Evolutionary conservation across 371 early-diverging fungal species (phyloP).

Genomic region (Mortierella sp.): DNA sequence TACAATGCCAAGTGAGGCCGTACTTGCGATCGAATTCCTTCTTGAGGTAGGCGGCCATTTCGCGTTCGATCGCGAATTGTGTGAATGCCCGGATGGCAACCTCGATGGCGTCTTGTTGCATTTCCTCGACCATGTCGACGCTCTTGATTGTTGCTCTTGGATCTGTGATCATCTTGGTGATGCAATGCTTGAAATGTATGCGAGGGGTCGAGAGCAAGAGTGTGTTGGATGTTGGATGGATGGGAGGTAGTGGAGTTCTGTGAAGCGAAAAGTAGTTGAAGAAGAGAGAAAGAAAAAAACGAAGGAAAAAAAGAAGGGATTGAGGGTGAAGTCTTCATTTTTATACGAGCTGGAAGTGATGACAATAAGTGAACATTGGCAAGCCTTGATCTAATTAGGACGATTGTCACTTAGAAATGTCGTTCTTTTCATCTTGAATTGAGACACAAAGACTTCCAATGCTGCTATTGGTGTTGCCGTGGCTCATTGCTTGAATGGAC

Average conservation of each 20-base stretch:
- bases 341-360: not conserved
- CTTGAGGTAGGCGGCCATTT: slow-evolving; percentile 81
- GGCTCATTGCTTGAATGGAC: not conserved
- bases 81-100: slow-evolving; percentile 93
- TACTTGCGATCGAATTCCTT: slow-evolving; percentile 98
- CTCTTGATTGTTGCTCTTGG: slow-evolving; percentile 82
- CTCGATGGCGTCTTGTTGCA: slow-evolving; percentile 96
- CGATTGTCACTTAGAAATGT: slow-evolving; percentile 18
- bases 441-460: not conserved
- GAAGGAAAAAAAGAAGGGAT: not conserved
- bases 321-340: not conserved
- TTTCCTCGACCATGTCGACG: slow-evolving; percentile 97
- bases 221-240: not conserved
- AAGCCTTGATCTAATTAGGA: not conserved
- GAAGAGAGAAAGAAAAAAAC: not conserved
- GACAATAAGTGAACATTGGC: not conserved
- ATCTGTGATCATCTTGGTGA: slow-evolving; percentile 5
- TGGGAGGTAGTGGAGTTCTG: not conserved
- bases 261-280: not conserved
- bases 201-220: not conserved
- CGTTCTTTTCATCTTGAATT: not conserved
- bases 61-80: slow-evolving; percentile 94
- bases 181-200: not conserved
- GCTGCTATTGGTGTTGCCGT: not conserved
- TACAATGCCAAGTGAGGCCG: slow-evolving; percentile 98